Percentiles rank a stretch among this genome's conserved stretches.
phyloP scores from a whole-genome alignment of 768 basidiomycete genomes.

The Trametopsis cervina region DNA sequence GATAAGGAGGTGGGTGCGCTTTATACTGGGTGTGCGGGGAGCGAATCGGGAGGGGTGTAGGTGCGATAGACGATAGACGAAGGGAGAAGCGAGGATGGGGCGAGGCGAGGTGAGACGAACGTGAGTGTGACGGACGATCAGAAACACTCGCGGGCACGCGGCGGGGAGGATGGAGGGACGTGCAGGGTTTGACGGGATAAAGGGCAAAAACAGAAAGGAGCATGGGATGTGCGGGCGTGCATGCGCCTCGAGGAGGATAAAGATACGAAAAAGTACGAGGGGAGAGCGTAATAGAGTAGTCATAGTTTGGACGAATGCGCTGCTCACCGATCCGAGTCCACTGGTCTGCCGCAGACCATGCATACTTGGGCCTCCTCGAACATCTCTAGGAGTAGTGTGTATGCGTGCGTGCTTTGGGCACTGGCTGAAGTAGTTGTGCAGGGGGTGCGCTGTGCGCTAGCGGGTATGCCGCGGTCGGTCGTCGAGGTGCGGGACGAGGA shows the following conservation, averaged over 20 bases:
- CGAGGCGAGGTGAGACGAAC: too few relatives aligned
- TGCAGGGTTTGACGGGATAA: too few relatives aligned
- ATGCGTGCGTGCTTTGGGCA: neutral
- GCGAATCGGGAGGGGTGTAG: too few relatives aligned
- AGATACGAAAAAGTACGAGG: too few relatives aligned
- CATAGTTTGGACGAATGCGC: conserved; percentile 33
- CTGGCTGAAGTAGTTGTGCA: neutral
- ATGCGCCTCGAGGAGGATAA: conserved; percentile 7
- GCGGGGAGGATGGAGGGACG: too few relatives aligned
- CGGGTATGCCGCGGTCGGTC: neutral
- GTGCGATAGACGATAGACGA: too few relatives aligned
- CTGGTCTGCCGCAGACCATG: conserved; percentile 61
- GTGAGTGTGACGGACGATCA: too few relatives aligned
- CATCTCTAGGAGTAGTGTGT: conserved; percentile 34
- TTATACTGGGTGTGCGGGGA: too few relatives aligned
- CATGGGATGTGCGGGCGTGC: neutral
- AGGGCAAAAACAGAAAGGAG: too few relatives aligned
- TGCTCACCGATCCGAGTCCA: conserved; percentile 36
- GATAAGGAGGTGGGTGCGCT: too few relatives aligned
- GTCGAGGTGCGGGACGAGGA: neutral
- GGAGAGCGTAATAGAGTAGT: neutral
- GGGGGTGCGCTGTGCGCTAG: neutral
- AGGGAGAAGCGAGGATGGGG: too few relatives aligned
- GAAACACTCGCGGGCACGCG: too few relatives aligned
- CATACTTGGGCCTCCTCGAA: conserved; percentile 64